Evolutionary conservation across 177 flowering plant species (phyloP), one percentile per base, ranked within the genome.

Genomic region (Telopea speciosissima): DNA sequence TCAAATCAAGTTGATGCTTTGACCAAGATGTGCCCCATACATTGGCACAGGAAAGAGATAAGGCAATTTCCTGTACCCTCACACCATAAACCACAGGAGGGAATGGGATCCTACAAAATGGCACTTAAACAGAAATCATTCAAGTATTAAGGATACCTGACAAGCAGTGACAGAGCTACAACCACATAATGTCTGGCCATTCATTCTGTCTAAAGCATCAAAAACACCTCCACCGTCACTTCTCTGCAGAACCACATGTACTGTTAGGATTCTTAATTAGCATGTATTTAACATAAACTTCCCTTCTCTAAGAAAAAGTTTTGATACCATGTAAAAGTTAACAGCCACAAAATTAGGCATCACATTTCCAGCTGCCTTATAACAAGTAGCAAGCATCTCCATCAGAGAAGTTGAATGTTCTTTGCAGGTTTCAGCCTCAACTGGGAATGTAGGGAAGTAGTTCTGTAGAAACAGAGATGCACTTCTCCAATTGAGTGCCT

Each of bases 221-320:
- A 93, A 93, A 71, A 88, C 96, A 52, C 98, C 98, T 62, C 89
- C 90, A 69, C 99, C 99, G 73, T 92, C 93, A 76, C 98, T 96
- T 71, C 98, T 88, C 99, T 96, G 96, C 82, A 88, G n/a, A 63
- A 75, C 60, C 72, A 71, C 7, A 17, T 42, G n/a, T 66, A 33
- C 40, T 19, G 61, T 77, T 63, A 76, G 74, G 62, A 54, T 56
- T 24, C 23, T 65, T 16, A 42, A 65, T 44, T 60, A 31, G 13
- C 21, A 45, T 24, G 24, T 61, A 24, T 24, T 22, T 67, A 0
- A 24, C 11, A n/a, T 22, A 60, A 28, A 21, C 14, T 42, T 70
- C 40, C 25, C 17, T 52, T 64, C 21, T 7, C 17, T 17, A 44
- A 52, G 61, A 62, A 2, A 49, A 66, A 66, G 24, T 63, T 70